Evolutionary conservation across 768 basidiomycete genomes (phyloP).

Genomic region (Chalciporus sphaerocephalus): DNA sequence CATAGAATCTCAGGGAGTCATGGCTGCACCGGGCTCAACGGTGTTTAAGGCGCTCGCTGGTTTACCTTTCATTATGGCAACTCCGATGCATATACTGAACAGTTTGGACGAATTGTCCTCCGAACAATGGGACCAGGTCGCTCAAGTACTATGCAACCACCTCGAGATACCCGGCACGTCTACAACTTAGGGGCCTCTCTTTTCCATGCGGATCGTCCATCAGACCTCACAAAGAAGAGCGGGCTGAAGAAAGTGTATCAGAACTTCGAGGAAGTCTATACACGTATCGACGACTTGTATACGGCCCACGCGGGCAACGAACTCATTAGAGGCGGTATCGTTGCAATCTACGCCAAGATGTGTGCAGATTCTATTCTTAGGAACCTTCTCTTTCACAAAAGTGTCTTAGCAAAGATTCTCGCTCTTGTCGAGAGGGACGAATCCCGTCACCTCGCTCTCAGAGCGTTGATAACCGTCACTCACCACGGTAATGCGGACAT

Average conservation of each 20-base stretch:
- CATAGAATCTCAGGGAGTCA: background rate
- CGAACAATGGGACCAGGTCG: constrained; percentile 46
- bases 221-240: constrained; percentile 52
- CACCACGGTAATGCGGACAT: constrained; percentile 54
- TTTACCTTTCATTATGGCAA: constrained; percentile 25
- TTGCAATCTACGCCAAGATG: constrained; percentile 63
- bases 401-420: constrained; percentile 53
- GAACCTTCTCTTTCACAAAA: constrained; percentile 55
- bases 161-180: constrained; percentile 53
- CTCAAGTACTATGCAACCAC: constrained; percentile 43
- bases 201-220: background rate
- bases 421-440: constrained; percentile 47
- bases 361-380: constrained; percentile 55
- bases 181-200: background rate
- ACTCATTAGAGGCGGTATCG: constrained; percentile 50
- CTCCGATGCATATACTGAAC: constrained; percentile 8
- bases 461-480: constrained; percentile 53
- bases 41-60: background rate
- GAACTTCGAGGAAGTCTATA: constrained; percentile 51
- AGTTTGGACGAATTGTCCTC: constrained; percentile 28
- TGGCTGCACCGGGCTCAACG: background rate
- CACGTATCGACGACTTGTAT: constrained; percentile 48
- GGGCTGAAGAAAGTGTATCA: constrained; percentile 62
- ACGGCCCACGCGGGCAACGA: constrained; percentile 39
- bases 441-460: constrained; percentile 51